Evolutionary conservation across 2,329 filamentous ascomycete genomes (phyloP), one percentile per base, ranked within the genome.

Genomic region (Raffaelea deltoideospora): DNA sequence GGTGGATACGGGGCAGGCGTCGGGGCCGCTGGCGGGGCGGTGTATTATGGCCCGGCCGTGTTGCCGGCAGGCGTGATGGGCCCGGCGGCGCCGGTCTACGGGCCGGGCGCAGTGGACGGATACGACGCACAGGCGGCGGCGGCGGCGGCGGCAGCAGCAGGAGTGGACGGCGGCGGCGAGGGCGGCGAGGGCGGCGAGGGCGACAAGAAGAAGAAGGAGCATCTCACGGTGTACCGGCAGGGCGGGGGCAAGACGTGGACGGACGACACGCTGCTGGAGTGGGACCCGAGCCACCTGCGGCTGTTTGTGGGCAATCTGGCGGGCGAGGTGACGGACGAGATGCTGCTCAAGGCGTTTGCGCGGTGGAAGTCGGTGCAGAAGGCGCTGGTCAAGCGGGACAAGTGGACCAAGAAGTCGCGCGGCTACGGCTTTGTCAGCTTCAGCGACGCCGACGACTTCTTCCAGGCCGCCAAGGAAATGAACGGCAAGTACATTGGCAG

Each of bases 401-500:
- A 95, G 65, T 77, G 86, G 41, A 94, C 88, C 1, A 90, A 82
- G 38, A 98, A 98, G 62, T 92, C 83, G 51, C 93, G 90, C 55
- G 90, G 88, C 0, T 98, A 84, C 53, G 90, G 90, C 3, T 98
- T 98, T 52, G 87, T 98, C 38, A 90, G 84, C 57, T 96, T 98
- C 60, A 80, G 78, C 49, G 83, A 95, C 53, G 83, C 86, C 22
- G 90, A 98, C 55, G 87, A 95, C 52, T 96, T 92, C 56, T 96
- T 98, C 65, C 76, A 84, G 50, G 88, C 90, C 2, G 88, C 86
- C 50, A 86, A 90, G 61, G 88, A 96, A 62, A 96, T 96, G 90
- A 83, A 95, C 51, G 87, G 87, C 48, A 96, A 98, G 62, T 98
- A 98, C 59, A 96, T 98, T 53, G 88, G 93, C 50, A 95, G 86